These are phyloP conservation scores for Colletotrichum endophyticum DNA, from an alignment of 2,329 filamentous ascomycete species.

Conservation along the genomic window DNA sequence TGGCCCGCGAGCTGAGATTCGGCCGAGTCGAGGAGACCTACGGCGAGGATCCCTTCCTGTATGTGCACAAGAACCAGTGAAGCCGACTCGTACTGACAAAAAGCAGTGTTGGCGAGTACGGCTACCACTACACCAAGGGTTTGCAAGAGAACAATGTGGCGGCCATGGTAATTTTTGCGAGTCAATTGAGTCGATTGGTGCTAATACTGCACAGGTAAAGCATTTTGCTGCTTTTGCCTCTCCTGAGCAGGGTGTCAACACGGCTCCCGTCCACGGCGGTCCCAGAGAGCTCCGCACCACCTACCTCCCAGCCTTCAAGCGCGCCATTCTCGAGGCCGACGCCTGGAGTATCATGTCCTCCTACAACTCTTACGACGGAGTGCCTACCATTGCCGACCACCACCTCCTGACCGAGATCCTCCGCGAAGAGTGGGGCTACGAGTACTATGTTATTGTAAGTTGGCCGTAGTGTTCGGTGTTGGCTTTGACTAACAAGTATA, in stretches of 20 bases:
- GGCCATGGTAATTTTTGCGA: constrained; percentile 37
- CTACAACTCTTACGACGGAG: constrained; percentile 77
- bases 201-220: constrained; percentile 51
- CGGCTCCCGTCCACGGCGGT: constrained; percentile 60
- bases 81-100: neutral
- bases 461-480: neutral
- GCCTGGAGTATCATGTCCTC: constrained; percentile 76
- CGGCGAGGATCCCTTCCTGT: constrained; percentile 71
- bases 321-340: constrained; percentile 72
- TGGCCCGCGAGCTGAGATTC: constrained; percentile 73
- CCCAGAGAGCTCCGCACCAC: constrained; percentile 60
- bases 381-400: constrained; percentile 69
- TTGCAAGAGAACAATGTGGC: constrained; percentile 53
- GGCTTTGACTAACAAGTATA: neutral
- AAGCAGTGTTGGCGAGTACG: constrained; percentile 64
- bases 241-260: constrained; percentile 77
- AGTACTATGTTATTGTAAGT: constrained; percentile 63
- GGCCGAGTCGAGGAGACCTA: constrained; percentile 78
- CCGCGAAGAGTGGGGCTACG: constrained; percentile 74
- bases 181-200: too few relatives aligned
- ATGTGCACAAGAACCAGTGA: constrained; percentile 7
- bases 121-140: constrained; percentile 60
- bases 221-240: constrained; percentile 74
- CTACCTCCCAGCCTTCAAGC: constrained; percentile 66
- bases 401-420: constrained; percentile 72